Base-by-base conservation (phyloP, 441 rosid species). In the Adansonia gregorii region DNA sequence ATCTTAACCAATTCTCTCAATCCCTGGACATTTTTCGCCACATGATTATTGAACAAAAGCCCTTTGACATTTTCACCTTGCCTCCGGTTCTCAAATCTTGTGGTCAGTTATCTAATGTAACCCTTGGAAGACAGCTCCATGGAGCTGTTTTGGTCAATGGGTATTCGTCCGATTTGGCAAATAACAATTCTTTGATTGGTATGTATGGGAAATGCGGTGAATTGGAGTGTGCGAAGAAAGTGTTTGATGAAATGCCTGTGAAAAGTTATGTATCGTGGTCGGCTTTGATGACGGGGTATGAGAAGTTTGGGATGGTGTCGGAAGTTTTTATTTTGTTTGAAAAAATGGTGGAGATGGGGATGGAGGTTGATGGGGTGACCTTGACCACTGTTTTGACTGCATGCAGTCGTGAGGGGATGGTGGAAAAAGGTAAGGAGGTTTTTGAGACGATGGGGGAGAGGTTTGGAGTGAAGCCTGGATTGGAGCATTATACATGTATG, bases 11-110 rank as follows among this genome's bases (percentile, higher is more conserved):
- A 35, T 83, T 81, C 65, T 73, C 78, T 19, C 39, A 59, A 14
- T 77, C 88, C 51, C 80, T 85, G n/a, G 63, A 74, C 60, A 52
- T 85, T 60, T 81, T 85, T 52, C 78, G 67, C 54, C 74, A 72
- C 15, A 80, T 81, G 86, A 65, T 85, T 48, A 43, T 12, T 56
- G 72, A 76, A 19, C 35, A 52, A 20, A 81, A 79, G 76, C 74
- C 81, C 69, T 35, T 77, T 14, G 75, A 81, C 59, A 10, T 39
- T 20, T 22, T 67, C 60, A 81, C 83, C 55, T 66, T 81, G 52
- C 83, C 80, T 2, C 75, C 46, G 15, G 80, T 81, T 22, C 80
- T 81, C 49, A 77, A 81, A 45, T 81, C 80, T 31, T 81, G 80
- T 19, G 65, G 65, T 1, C 78, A 79, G 4, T 73, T 81, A 67